Percentiles rank a stretch among this genome's conserved stretches.
Conservation (phyloP, 2,329 filamentous ascomycete genomes). For the Neonectria ditissima region DNA sequence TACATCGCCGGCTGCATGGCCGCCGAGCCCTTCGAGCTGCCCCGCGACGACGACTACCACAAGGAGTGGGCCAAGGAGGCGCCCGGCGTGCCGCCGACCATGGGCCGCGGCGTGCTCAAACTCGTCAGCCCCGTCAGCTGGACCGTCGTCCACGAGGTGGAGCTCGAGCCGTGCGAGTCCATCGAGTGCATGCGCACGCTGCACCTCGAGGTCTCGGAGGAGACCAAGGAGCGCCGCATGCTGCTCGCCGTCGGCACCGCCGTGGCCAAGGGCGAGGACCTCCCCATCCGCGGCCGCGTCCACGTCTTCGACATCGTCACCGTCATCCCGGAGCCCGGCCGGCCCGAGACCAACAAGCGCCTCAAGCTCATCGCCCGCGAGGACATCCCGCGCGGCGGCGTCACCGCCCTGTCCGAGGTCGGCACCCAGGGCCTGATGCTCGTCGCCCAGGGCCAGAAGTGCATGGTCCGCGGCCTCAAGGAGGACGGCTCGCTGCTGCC, state of each 20-base stretch:
- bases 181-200: constrained; percentile 86
- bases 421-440: constrained; percentile 90
- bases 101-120: constrained; percentile 79
- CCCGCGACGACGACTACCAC: constrained; percentile 87
- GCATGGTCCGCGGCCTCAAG: constrained; percentile 95
- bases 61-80: constrained; percentile 83
- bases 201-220: constrained; percentile 89
- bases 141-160: constrained; percentile 80
- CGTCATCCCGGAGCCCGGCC: constrained; percentile 89
- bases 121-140: constrained; percentile 83
- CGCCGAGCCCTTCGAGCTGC: constrained; percentile 80
- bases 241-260: constrained; percentile 89
- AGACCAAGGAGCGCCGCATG: constrained; percentile 85
- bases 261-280: constrained; percentile 88
- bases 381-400: constrained; percentile 89
- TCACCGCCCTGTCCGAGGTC: constrained; percentile 86
- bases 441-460: constrained; percentile 94
- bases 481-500: constrained; percentile 93
- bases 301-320: constrained; percentile 93
- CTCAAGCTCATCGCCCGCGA: constrained; percentile 90
- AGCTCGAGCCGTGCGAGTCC: constrained; percentile 79
- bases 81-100: constrained; percentile 71
- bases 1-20: constrained; percentile 82
- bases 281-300: constrained; percentile 84
- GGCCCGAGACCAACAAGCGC: constrained; percentile 85